Conservation (phyloP, 495 filamentous ascomycete genomes). For the Trichoderma orchidacearum region DNA sequence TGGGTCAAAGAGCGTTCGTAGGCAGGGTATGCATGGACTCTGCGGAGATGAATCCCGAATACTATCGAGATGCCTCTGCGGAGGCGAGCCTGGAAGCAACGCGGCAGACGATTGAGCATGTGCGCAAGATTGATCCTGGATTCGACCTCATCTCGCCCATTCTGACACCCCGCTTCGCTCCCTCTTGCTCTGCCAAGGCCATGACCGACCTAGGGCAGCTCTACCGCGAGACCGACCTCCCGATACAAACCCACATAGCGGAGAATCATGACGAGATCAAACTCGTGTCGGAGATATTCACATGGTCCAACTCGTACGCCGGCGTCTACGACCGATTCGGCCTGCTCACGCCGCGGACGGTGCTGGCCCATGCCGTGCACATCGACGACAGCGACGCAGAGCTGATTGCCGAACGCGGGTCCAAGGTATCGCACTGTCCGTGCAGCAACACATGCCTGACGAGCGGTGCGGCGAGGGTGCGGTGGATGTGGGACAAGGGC, state of each 20-base stretch:
- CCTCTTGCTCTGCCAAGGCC: constrained; percentile 47
- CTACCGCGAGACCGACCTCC: constrained; percentile 41
- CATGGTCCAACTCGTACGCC: constrained; percentile 48
- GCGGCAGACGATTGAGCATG: constrained; percentile 48
- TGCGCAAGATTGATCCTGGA: constrained; percentile 49
- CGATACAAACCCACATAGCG: constrained; percentile 82
- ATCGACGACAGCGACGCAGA: constrained; percentile 46
- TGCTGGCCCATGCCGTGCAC: constrained; percentile 81
- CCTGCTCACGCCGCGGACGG: constrained; percentile 56
- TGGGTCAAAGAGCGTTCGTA: constrained; percentile 80
- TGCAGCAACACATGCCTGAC: constrained; percentile 70
- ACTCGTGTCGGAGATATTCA: constrained; percentile 61
- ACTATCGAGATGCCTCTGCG: constrained; percentile 58
- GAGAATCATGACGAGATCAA: constrained; percentile 65
- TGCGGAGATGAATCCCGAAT: constrained; percentile 44
- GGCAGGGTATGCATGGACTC: constrained; percentile 88
- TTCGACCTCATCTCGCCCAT: constrained; percentile 55
- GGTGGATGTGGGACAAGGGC: constrained; percentile 57
- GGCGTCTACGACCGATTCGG: constrained; percentile 62
- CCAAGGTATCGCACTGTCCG: constrained; percentile 75
- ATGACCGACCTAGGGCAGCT: constrained; percentile 51
- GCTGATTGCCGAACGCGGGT: constrained; percentile 43
- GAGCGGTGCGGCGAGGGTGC: constrained; percentile 57
- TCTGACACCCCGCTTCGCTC: constrained; percentile 84
- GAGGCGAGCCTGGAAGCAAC: constrained; percentile 43